A percentile compares a stretch with the other conserved stretches of the same genome.
phyloP scores from a whole-genome alignment of 441 rosid species.

The Jatropha multifida region DNA sequence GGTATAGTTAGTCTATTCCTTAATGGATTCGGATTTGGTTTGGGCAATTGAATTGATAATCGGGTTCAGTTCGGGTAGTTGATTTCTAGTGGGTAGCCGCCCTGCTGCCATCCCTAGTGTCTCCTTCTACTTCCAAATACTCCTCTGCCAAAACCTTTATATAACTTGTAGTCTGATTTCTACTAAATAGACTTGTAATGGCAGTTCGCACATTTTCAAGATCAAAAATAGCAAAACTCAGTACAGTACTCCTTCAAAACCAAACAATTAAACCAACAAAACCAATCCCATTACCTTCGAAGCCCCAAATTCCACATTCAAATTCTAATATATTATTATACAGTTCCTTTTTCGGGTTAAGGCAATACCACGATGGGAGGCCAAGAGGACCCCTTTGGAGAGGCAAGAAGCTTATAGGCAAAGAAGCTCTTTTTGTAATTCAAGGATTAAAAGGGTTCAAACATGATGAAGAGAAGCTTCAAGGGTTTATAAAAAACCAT shows the following conservation, averaged over 20 bases:
- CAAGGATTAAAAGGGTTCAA: constrained; percentile 79
- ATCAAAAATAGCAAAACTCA: constrained; percentile 34
- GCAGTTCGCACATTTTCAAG: constrained; percentile 48
- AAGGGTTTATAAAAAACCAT: constrained; percentile 68
- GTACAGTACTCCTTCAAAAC: constrained; percentile 33
- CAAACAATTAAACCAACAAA: constrained; percentile 18
- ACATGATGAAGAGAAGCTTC: constrained; percentile 72
- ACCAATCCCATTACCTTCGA: constrained; percentile 25
- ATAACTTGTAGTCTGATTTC: not conserved
- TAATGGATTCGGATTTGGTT: too few species aligned
- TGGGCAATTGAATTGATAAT: too few species aligned
- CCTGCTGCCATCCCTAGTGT: too few species aligned
- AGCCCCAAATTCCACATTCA: constrained; percentile 25
- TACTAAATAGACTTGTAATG: constrained; percentile 19
- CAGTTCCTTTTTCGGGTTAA: constrained; percentile 35
- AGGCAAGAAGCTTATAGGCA: constrained; percentile 88
- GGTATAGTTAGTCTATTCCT: too few species aligned
- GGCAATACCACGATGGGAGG: constrained; percentile 86
- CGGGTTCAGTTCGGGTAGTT: too few species aligned
- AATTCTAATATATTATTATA: not conserved
- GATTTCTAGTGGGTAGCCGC: too few species aligned
- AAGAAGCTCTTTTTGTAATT: constrained; percentile 81
- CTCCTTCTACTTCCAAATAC: too few species aligned
- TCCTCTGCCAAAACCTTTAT: not conserved
- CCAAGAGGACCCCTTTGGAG: constrained; percentile 98